Conservation (phyloP, 352 stramenopile genomes). For the Phytophthora citrophthora region DNA sequence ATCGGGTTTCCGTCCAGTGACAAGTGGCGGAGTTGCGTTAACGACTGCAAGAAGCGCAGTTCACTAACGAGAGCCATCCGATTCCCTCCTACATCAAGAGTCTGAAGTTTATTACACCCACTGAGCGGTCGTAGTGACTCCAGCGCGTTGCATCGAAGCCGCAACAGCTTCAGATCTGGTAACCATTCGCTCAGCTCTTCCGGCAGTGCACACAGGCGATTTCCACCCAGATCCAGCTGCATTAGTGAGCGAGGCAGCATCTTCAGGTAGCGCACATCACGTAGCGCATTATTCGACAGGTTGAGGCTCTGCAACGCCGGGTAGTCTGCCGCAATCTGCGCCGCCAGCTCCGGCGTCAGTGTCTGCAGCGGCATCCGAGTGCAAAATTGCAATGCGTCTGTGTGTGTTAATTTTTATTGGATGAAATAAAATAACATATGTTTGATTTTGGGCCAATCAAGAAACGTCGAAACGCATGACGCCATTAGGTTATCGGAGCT, state of each 20-base stretch:
- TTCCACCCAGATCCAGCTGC: conserved; percentile 68
- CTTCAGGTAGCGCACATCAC: conserved; percentile 54
- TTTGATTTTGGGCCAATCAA: background rate
- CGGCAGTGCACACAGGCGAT: conserved; percentile 51
- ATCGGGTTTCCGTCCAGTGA: conserved; percentile 68
- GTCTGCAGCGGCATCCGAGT: conserved; percentile 51
- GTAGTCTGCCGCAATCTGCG: conserved; percentile 65
- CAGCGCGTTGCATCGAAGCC: conserved; percentile 62
- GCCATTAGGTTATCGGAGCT: conserved; percentile 2
- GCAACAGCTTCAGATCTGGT: conserved; percentile 49
- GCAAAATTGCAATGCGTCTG: background rate
- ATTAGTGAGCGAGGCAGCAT: conserved; percentile 51
- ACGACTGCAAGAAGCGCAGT: conserved; percentile 55
- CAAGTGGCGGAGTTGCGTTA: conserved; percentile 50
- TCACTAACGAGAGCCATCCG: conserved; percentile 60
- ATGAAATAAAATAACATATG: background rate
- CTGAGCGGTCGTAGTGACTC: conserved; percentile 52
- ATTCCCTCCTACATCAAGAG: conserved; percentile 55
- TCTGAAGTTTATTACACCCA: conserved; percentile 36
- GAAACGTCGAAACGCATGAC: background rate
- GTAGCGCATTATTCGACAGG: conserved; percentile 63
- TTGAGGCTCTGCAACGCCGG: conserved; percentile 70
- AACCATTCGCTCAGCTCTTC: conserved; percentile 42
- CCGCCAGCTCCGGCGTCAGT: conserved; percentile 69
- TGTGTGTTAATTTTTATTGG: background rate